Conservation (phyloP, 345 rosid genomes). For the Geranium rotundifolium region DNA sequence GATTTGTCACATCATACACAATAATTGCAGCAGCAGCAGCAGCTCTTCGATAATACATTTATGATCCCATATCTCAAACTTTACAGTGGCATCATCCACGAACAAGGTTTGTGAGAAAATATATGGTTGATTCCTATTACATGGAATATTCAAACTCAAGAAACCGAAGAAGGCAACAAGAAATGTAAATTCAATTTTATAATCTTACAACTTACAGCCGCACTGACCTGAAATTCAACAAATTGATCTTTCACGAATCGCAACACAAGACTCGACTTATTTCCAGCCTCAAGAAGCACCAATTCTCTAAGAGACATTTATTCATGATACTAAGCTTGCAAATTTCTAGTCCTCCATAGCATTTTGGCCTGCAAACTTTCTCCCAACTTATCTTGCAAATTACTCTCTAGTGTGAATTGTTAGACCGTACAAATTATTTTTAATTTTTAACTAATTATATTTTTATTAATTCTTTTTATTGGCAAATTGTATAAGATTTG, state of each 20-base stretch:
- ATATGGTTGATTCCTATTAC: slow-evolving; percentile 90
- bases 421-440: too few relatives aligned
- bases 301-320: too few relatives aligned
- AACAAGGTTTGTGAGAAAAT: slow-evolving; percentile 88
- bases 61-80: slow-evolving; percentile 99
- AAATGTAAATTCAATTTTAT: too few relatives aligned
- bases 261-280: slow-evolving; percentile 84
- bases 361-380: too few relatives aligned
- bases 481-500: too few relatives aligned
- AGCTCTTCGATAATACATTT: slow-evolving; percentile 97
- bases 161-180: background rate
- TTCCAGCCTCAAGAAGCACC: slow-evolving; percentile 94
- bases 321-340: too few relatives aligned
- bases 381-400: too few relatives aligned
- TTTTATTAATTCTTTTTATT: too few relatives aligned
- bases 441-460: too few relatives aligned
- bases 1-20: slow-evolving; percentile 83
- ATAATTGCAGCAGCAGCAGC: slow-evolving; percentile 91
- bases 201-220: too few relatives aligned
- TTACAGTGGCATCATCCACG: slow-evolving; percentile 80
- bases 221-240: slow-evolving; percentile 75
- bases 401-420: too few relatives aligned
- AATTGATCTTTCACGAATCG: slow-evolving; percentile 92
- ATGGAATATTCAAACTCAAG: slow-evolving; percentile 1
- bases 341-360: too few relatives aligned